phyloP scores from a whole-genome alignment of 2,329 filamentous ascomycete species.

The Diaporthe citri region DNA sequence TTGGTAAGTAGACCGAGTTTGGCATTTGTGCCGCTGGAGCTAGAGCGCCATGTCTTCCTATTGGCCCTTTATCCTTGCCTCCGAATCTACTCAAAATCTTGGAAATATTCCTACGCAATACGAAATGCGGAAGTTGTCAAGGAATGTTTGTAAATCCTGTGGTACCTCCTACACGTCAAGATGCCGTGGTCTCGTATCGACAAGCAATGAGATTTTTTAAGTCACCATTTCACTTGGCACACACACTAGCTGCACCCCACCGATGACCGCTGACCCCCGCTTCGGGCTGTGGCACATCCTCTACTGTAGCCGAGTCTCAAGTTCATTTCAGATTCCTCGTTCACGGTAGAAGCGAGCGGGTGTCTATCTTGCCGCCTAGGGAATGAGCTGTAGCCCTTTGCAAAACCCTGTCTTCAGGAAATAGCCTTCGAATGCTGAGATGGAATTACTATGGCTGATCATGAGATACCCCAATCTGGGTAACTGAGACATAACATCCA shows the following conservation, averaged over 20 bases:
- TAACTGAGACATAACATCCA: no score
- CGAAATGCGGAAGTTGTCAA: neutral
- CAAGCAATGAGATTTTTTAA: neutral
- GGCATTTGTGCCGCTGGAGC: constrained; percentile 6
- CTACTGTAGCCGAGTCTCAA: neutral
- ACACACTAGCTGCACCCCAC: neutral
- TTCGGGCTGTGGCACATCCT: no score
- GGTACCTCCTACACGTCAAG: neutral
- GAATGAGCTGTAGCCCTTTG: no score
- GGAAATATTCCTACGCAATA: neutral
- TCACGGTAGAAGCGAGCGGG: neutral
- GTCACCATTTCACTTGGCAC: neutral
- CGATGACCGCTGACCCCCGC: no score
- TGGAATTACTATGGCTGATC: no score
- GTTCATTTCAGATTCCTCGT: neutral
- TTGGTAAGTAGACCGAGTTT: neutral
- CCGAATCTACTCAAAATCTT: neutral
- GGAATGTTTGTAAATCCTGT: neutral
- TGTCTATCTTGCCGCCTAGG: neutral
- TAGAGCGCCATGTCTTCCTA: neutral
- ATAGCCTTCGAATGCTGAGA: no score
- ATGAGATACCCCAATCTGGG: no score
- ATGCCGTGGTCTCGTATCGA: neutral
- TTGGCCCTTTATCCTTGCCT: constrained; percentile 5
- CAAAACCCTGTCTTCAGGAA: neutral